Base-by-base conservation (phyloP, 345 rosid genomes). In the Salix purpurea region DNA sequence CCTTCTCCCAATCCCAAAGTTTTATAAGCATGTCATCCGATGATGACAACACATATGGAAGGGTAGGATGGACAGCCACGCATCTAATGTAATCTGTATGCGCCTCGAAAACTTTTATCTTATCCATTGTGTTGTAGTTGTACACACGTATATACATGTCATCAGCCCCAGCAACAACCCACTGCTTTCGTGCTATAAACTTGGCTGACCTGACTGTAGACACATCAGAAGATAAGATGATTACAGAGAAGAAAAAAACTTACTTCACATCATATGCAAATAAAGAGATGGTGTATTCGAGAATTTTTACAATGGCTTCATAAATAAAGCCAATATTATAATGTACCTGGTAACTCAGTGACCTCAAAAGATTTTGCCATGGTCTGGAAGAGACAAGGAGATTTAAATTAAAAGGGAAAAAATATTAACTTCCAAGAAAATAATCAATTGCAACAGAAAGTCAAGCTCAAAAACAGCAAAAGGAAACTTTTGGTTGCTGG, bases 1-100 rank as follows among this genome's bases (percentile, higher is more conserved):
- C 94, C 83, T 94, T 94, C 81, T 96, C 99, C 99, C 99, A 96
- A 79, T 96, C 98, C 99, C 99, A 96, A 76, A 96, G 94, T 85
- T 96, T 96, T 69, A 96, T 91, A 80, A 92, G 97, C 97, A 91
- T 96, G 86, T 96, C 99, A 90, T 96, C 99, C 34, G 99, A 96
- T 44, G 97, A 86, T 65, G 99, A 94, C 83, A 96, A 77, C 84
- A 96, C 92, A 78, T 88, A 92, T 6, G 99, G 98, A 78, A 89
- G 91, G 11, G 90, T 91, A 62, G 98, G 99, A 83, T 96, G 99
- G 78, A 94, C 94, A 58, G 97, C 90, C 80, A 96, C 90, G 60
- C 97, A 91, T 81, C 99, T 89, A 75, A 96, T 94, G 89, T 87
- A 96, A 83, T 96, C 99, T 28, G 92, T 90, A 77, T 96, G 99